Evolutionary conservation across 257 asterid species (phyloP).

Genomic region (Plectranthus barbatus): DNA sequence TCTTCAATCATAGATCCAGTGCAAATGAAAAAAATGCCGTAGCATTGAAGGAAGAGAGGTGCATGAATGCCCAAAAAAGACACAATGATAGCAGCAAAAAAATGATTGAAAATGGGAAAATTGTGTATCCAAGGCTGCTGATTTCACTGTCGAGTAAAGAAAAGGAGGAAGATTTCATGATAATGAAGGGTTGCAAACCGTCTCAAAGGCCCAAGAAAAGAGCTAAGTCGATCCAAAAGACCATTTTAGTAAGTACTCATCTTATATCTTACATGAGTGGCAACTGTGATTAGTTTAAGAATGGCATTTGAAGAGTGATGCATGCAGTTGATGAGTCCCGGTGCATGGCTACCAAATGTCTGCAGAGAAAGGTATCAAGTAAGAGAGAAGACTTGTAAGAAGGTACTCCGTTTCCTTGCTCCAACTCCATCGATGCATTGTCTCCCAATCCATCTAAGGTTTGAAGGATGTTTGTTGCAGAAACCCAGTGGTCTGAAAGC

Average conservation of each 20-base stretch:
- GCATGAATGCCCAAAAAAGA: background rate
- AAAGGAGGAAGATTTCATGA: constrained; percentile 67
- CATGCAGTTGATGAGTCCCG: constrained; percentile 41
- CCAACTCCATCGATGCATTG: background rate
- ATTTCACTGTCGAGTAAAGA: constrained; percentile 57
- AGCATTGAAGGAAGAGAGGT: constrained; percentile 3
- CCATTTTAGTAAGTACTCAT: constrained; percentile 34
- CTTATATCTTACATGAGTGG: background rate
- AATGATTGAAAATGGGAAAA: constrained; percentile 20
- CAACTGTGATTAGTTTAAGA: background rate
- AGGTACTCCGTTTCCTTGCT: constrained; percentile 20
- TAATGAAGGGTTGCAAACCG: constrained; percentile 76
- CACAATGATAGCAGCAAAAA: constrained; percentile 35
- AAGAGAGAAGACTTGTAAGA: constrained; percentile 55
- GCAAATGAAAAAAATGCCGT: constrained; percentile 33
- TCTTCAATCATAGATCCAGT: constrained; percentile 25
- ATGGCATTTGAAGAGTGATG: background rate
- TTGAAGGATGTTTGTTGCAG: constrained; percentile 22
- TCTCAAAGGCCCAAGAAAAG: constrained; percentile 77
- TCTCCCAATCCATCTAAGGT: background rate
- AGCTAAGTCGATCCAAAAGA: constrained; percentile 50
- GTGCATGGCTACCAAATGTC: constrained; percentile 63
- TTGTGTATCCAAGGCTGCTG: constrained; percentile 36
- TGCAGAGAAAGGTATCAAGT: constrained; percentile 69
- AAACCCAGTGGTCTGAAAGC: constrained; percentile 70